Evolutionary conservation across 495 filamentous ascomycete species (phyloP).

Genomic region (Staphylotrichum longicolle): DNA sequence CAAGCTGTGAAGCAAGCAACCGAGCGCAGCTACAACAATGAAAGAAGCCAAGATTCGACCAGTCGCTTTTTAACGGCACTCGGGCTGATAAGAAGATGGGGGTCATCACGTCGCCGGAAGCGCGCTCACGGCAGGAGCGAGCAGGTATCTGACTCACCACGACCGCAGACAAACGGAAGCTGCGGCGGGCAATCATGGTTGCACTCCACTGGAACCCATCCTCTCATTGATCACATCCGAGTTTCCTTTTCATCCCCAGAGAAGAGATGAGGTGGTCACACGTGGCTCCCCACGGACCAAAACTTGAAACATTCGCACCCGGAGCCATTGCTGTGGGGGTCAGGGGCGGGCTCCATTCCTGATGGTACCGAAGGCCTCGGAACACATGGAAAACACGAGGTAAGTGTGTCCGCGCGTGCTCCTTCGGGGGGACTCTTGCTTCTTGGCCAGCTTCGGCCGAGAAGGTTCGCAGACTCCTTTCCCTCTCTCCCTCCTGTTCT

Average conservation of each 20-base stretch:
- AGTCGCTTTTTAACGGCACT: neutral
- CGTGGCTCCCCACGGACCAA: slow-evolving; percentile 18
- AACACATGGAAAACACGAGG: slow-evolving; percentile 5
- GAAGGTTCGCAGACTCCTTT: too few species aligned
- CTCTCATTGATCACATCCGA: too few species aligned
- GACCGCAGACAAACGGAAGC: neutral
- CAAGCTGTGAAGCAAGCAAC: neutral
- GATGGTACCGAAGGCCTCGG: slow-evolving; percentile 13
- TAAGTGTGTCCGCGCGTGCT: neutral
- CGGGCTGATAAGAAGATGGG: slow-evolving; percentile 11
- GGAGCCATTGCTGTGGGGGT: slow-evolving; percentile 10
- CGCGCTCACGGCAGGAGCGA: too few species aligned
- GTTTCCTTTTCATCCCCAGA: neutral
- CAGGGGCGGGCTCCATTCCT: slow-evolving; percentile 9
- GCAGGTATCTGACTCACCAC: neutral
- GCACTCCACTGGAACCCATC: too few species aligned
- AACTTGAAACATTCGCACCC: slow-evolving; percentile 10
- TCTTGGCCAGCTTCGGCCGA: neutral
- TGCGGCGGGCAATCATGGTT: neutral
- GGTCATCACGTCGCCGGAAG: neutral
- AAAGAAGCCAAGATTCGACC: neutral
- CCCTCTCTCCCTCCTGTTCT: too few species aligned
- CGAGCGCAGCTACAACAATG: neutral
- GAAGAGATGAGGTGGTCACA: slow-evolving; percentile 5
- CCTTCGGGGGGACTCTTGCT: neutral